These are phyloP conservation scores for Leccinum discolor DNA, from an alignment of 1,284 basidiomycete species.

Conservation along the genomic window DNA sequence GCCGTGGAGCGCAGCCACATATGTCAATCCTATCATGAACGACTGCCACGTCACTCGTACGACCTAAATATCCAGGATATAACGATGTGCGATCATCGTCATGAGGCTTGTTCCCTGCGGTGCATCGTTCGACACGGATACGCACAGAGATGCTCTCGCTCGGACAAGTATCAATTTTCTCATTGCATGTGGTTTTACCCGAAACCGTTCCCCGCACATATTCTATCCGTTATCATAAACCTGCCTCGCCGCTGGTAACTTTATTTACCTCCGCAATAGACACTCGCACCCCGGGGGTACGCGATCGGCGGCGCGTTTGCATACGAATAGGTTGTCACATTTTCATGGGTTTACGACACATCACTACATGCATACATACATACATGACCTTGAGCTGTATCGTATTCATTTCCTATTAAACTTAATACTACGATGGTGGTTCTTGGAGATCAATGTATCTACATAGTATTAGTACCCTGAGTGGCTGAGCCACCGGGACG, in stretches of 20 bases:
- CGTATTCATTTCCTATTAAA: not conserved
- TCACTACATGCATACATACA: not conserved
- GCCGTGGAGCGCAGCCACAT: constrained; percentile 1
- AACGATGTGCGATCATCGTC: constrained; percentile 5
- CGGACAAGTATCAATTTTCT: not conserved
- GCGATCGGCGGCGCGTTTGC: not conserved
- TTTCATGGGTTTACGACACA: constrained; percentile 3
- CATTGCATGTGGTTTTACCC: not conserved
- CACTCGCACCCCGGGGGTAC: constrained; percentile 3
- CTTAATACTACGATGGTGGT: not conserved
- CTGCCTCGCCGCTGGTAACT: constrained; percentile 12
- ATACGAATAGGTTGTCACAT: not conserved
- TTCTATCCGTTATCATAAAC: constrained; percentile 24
- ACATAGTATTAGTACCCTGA: too few species aligned
- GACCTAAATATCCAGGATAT: constrained; percentile 10
- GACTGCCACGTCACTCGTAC: constrained; percentile 6
- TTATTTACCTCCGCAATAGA: constrained; percentile 16
- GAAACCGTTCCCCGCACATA: constrained; percentile 17
- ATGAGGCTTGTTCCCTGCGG: constrained; percentile 13
- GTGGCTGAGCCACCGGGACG: not conserved
- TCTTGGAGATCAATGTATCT: not conserved
- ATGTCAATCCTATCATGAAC: constrained; percentile 5
- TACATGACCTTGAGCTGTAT: constrained; percentile 9
- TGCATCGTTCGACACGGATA: constrained; percentile 2
- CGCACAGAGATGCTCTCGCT: not conserved